These are phyloP conservation scores for Mycogone perniciosa DNA, from an alignment of 2,329 filamentous ascomycete genomes.

Conservation along the genomic window DNA sequence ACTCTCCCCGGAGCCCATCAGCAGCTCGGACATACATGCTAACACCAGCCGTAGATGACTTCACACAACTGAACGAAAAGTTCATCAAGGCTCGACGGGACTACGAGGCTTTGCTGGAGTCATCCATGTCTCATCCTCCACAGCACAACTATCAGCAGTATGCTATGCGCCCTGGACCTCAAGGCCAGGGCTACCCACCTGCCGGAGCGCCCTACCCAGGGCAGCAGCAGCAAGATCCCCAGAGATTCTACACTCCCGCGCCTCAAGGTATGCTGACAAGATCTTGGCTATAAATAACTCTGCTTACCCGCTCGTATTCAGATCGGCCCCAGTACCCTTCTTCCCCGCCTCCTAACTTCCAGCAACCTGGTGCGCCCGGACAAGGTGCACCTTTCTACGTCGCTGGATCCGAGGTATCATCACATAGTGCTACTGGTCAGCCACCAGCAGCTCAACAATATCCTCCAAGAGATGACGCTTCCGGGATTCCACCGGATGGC, in stretches of 20 bases:
- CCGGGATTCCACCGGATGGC: conserved; percentile 41
- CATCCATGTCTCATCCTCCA: conserved; percentile 92
- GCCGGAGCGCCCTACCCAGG: conserved; percentile 34
- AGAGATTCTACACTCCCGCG: conserved; percentile 58
- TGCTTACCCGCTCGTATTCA: conserved; percentile 19
- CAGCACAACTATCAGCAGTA: conserved; percentile 71
- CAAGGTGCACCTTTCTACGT: conserved; percentile 55
- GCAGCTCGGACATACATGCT: background rate
- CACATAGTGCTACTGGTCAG: conserved; percentile 26
- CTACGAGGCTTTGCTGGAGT: conserved; percentile 92
- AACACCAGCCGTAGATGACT: conserved; percentile 63
- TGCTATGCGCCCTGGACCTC: conserved; percentile 45
- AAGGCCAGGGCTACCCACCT: conserved; percentile 40
- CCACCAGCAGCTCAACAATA: conserved; percentile 39
- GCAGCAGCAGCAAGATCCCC: conserved; percentile 50
- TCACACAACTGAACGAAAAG: conserved; percentile 97
- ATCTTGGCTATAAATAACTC: background rate
- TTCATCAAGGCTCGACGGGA: conserved; percentile 98
- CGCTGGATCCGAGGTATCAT: conserved; percentile 49
- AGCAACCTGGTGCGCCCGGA: conserved; percentile 42
- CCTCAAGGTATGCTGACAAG: conserved; percentile 7
- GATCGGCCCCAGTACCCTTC: conserved; percentile 43
- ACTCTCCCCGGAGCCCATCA: background rate
- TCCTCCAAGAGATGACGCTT: conserved; percentile 46
- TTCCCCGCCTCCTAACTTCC: conserved; percentile 49